Evolutionary conservation across 805 yeast species (phyloP).

Genomic region (Cyberlindnera misumaiensis): DNA sequence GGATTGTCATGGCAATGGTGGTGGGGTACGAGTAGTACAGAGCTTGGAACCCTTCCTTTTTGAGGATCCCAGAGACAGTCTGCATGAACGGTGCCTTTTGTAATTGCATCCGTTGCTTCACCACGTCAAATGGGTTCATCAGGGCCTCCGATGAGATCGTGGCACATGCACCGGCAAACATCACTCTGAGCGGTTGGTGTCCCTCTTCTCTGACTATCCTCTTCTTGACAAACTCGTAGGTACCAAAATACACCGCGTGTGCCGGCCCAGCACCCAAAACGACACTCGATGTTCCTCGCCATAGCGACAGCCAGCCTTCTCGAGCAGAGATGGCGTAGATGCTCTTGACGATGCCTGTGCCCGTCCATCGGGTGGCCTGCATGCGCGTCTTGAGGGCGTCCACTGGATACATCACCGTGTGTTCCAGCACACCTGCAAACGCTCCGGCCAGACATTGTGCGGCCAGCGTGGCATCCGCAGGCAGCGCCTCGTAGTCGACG

Average conservation of each 20-base stretch:
- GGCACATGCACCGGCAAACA: conserved; percentile 88
- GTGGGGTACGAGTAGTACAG: conserved; percentile 93
- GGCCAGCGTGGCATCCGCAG: conserved; percentile 73
- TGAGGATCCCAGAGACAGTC: conserved; percentile 16
- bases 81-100: conserved; percentile 5
- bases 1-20: conserved; percentile 86
- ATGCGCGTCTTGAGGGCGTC: conserved; percentile 92
- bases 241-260: conserved; percentile 94
- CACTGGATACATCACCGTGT: conserved; percentile 92
- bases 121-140: conserved; percentile 95
- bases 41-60: conserved; percentile 61
- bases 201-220: conserved; percentile 27
- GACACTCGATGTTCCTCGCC: conserved; percentile 93
- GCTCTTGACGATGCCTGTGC: conserved; percentile 38
- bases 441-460: conserved; percentile 92
- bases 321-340: conserved; percentile 66
- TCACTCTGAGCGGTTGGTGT: conserved; percentile 77
- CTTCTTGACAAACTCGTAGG: conserved; percentile 67
- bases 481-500: conserved; percentile 87
- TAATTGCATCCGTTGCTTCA: conserved; percentile 91
- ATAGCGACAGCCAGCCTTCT: conserved; percentile 82
- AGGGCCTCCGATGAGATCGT: conserved; percentile 86
- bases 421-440: conserved; percentile 97
- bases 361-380: conserved; percentile 41
- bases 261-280: conserved; percentile 98